These are phyloP conservation scores for Colletotrichum nymphaeae DNA, from an alignment of 2,329 filamentous ascomycete species.

Conservation along the genomic window DNA sequence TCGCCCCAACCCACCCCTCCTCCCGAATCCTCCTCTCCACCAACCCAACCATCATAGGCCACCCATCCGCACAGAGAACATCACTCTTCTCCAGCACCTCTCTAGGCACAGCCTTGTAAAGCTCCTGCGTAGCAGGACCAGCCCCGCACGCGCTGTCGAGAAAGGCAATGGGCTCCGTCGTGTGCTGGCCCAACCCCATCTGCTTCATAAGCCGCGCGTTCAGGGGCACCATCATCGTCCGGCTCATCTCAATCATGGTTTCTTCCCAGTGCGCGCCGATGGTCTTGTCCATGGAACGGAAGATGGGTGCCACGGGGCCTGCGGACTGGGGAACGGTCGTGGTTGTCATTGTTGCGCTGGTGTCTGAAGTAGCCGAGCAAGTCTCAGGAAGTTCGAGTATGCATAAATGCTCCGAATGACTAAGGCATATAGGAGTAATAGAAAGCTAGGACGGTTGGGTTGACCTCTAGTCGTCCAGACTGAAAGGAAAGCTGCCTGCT, in stretches of 20 bases:
- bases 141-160: conserved; percentile 66
- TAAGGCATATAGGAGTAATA: too few relatives aligned
- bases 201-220: conserved; percentile 39
- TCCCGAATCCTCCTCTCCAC: conserved; percentile 50
- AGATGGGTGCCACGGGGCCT: background rate
- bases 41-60: conserved; percentile 53
- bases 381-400: too few relatives aligned
- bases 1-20: conserved; percentile 59
- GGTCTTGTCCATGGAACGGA: background rate
- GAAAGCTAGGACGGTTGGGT: too few relatives aligned
- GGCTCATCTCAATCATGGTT: conserved; percentile 9
- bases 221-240: conserved; percentile 36
- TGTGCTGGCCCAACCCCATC: conserved; percentile 39
- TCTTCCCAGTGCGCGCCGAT: background rate
- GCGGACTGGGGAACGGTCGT: too few relatives aligned
- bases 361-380: too few relatives aligned
- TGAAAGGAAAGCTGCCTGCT: too few relatives aligned
- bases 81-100: too few relatives aligned
- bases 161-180: conserved; percentile 48
- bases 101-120: conserved; percentile 44
- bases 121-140: conserved; percentile 58
- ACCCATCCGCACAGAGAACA: conserved; percentile 61
- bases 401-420: too few relatives aligned
- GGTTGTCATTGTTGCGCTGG: too few relatives aligned
- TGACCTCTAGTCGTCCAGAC: too few relatives aligned